Evolutionary conservation across 495 filamentous ascomycete genomes (phyloP).

Genomic region (Penicillium ucsense): DNA sequence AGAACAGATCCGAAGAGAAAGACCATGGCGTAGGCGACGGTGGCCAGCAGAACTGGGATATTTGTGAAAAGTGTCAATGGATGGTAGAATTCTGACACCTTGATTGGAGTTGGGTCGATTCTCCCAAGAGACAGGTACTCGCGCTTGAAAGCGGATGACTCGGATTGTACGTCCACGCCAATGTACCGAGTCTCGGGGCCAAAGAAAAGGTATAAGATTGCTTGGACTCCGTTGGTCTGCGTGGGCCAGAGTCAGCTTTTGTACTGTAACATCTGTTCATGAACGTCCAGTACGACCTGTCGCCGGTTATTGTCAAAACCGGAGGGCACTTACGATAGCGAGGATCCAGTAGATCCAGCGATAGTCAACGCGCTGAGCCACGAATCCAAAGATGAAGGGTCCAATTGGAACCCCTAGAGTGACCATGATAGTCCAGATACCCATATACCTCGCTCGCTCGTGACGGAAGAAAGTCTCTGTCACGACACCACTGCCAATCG

Average conservation of each 20-base stretch:
- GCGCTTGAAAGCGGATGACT: constrained; percentile 26
- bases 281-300: no score
- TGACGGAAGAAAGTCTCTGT: constrained; percentile 43
- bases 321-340: constrained; percentile 31
- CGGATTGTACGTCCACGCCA: constrained; percentile 13
- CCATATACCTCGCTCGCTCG: constrained; percentile 42
- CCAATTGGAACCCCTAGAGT: constrained; percentile 44
- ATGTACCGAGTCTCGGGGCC: constrained; percentile 50
- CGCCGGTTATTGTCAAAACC: no score
- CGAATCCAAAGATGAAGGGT: constrained; percentile 42
- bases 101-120: constrained; percentile 41
- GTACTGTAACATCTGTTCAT: no score
- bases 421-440: constrained; percentile 44
- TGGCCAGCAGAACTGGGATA: constrained; percentile 36
- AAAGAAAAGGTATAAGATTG: constrained; percentile 45
- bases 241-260: no score
- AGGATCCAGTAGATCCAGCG: constrained; percentile 35
- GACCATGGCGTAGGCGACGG: constrained; percentile 41
- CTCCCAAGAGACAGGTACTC: constrained; percentile 36
- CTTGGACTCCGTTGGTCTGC: constrained; percentile 43
- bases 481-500: constrained; percentile 45
- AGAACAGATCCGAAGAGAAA: constrained; percentile 42
- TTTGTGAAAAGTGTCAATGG: constrained; percentile 34
- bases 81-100: constrained; percentile 33
- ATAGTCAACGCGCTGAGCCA: constrained; percentile 33